phyloP scores from a whole-genome alignment of 306 rosid species.

The Fragaria vesca region DNA sequence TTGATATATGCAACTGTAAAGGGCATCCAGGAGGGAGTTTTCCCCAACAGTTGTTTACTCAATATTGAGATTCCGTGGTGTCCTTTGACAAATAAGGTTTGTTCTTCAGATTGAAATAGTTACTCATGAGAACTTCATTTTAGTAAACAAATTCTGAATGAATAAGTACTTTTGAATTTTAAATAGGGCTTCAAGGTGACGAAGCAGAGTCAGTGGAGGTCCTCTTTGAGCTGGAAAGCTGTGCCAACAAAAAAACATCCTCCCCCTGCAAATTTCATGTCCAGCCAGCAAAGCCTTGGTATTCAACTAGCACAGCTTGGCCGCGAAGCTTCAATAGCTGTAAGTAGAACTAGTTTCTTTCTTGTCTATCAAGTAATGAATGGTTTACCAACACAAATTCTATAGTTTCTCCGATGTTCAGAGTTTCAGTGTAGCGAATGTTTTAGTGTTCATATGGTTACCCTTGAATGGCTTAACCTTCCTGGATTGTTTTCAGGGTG shows the following conservation, averaged over 20 bases:
- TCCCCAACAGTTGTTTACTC: slow-evolving; percentile 50
- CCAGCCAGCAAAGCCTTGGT: slow-evolving; percentile 59
- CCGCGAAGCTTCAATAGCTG: slow-evolving; percentile 57
- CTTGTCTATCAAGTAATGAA: neutral
- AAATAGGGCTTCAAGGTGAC: slow-evolving; percentile 57
- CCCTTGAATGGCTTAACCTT: slow-evolving; percentile 5
- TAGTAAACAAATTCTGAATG: neutral
- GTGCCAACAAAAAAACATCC: slow-evolving; percentile 43
- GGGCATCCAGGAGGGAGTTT: slow-evolving; percentile 41
- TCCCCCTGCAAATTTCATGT: slow-evolving; percentile 42
- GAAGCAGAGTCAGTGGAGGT: slow-evolving; percentile 45
- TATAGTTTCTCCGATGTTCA: neutral
- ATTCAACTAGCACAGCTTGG: slow-evolving; percentile 52
- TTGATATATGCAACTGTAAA: slow-evolving; percentile 40
- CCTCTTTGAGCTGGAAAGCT: slow-evolving; percentile 51
- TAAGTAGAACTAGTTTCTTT: slow-evolving; percentile 23
- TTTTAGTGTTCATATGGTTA: slow-evolving; percentile 1
- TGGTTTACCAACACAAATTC: slow-evolving; percentile 2
- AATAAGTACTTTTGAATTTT: neutral
- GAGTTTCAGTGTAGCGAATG: neutral
- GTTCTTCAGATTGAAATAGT: neutral
- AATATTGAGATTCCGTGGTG: slow-evolving; percentile 50
- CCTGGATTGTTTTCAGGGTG: slow-evolving; percentile 34
- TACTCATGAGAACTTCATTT: neutral
- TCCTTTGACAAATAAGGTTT: slow-evolving; percentile 50